Percentiles rank a stretch among this genome's conserved stretches.
phyloP scores from a whole-genome alignment of 176 grass and related monocot genomes.

The maize (Zea mays) region DNA sequence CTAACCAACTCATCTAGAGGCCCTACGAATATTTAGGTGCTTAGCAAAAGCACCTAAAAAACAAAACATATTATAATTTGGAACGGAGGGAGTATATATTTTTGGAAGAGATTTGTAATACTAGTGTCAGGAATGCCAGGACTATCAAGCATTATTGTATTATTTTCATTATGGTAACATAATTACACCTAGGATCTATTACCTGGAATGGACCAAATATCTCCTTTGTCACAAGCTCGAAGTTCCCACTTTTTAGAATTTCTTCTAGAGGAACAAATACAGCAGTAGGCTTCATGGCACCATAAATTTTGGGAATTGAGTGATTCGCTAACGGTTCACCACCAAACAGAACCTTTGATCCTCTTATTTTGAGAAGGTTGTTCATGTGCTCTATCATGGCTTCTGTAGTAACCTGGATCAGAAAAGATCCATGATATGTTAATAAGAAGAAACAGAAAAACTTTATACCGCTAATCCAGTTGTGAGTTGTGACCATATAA shows the following conservation, averaged over 20 bases:
- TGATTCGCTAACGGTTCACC: slow-evolving; percentile 78
- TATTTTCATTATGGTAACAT: background rate
- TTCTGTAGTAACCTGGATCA: slow-evolving; percentile 73
- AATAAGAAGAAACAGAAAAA: slow-evolving; percentile 14
- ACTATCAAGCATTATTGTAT: background rate
- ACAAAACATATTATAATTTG: no score
- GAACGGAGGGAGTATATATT: no score
- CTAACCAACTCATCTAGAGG: no score
- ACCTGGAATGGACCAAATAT: slow-evolving; percentile 99
- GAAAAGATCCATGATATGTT: background rate
- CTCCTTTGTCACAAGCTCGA: slow-evolving; percentile 82
- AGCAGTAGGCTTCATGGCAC: slow-evolving; percentile 85
- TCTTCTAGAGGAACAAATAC: slow-evolving; percentile 85
- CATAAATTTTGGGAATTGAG: slow-evolving; percentile 92
- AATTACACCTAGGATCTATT: slow-evolving; percentile 6
- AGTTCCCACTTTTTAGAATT: slow-evolving; percentile 73
- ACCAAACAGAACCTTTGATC: slow-evolving; percentile 90
- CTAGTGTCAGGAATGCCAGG: background rate
- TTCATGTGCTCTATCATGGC: slow-evolving; percentile 73
- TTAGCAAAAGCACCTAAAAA: no score
- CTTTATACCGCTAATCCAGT: background rate
- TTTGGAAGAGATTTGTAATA: background rate
- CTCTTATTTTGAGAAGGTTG: slow-evolving; percentile 82
- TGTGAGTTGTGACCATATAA: slow-evolving; percentile 24
- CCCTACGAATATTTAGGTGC: no score